Evolutionary conservation across 208 protist genomes (phyloP).

Genomic region (Perkinsela sp.): DNA sequence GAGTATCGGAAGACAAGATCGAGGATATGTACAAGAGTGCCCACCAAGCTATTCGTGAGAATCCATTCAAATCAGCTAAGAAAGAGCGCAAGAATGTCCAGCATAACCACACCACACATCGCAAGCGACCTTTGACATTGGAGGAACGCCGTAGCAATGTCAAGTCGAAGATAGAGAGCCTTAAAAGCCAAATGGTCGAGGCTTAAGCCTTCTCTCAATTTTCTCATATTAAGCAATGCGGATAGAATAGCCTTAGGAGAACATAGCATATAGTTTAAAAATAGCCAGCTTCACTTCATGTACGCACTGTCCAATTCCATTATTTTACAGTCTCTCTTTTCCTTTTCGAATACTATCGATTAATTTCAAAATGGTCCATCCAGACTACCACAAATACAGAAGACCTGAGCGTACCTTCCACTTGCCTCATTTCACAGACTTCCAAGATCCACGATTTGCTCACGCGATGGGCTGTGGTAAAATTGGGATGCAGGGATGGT

Average conservation of each 20-base stretch:
- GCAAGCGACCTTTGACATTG: not conserved
- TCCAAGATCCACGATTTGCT: conserved; percentile 42
- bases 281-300: no score
- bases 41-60: conserved; percentile 69
- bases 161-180: not conserved
- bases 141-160: not conserved
- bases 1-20: conserved; percentile 62
- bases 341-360: not conserved
- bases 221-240: no score
- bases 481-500: conserved; percentile 56
- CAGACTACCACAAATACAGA: conserved; percentile 43
- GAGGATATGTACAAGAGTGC: conserved; percentile 76
- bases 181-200: not conserved
- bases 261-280: no score
- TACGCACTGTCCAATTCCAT: no score
- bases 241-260: no score
- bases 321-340: not conserved
- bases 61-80: conserved; percentile 40
- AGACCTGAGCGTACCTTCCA: conserved; percentile 37
- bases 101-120: not conserved
- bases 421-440: conserved; percentile 49
- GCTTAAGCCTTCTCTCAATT: no score
- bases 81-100: conserved; percentile 21
- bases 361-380: conserved; percentile 22
- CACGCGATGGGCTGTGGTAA: conserved; percentile 10